These are phyloP conservation scores for Imleria badia DNA, from an alignment of 768 basidiomycete genomes.

Conservation along the genomic window DNA sequence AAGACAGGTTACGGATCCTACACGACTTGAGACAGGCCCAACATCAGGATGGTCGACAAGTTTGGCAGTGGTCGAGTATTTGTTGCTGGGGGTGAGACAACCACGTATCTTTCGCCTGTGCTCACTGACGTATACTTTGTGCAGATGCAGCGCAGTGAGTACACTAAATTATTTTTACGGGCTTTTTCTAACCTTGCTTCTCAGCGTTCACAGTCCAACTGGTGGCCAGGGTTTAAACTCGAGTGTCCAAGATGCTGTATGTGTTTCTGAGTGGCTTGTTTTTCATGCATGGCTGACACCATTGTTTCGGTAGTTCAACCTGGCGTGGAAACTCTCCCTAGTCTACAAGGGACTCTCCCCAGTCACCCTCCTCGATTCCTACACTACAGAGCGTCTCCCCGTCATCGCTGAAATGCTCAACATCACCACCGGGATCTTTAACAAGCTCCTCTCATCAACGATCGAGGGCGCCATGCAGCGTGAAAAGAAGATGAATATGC, in stretches of 20 bases:
- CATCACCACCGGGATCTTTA: slow-evolving; percentile 32
- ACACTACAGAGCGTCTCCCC: slow-evolving; percentile 43
- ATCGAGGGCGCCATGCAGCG: not conserved
- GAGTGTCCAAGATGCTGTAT: slow-evolving; percentile 39
- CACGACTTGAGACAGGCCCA: slow-evolving; percentile 35
- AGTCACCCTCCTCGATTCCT: slow-evolving; percentile 38
- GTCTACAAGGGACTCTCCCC: slow-evolving; percentile 39
- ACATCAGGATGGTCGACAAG: slow-evolving; percentile 47
- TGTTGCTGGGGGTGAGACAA: slow-evolving; percentile 41
- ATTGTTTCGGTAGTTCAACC: slow-evolving; percentile 34
- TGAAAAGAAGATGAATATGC: slow-evolving; percentile 17
- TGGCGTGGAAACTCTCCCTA: slow-evolving; percentile 46
- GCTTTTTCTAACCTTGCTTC: not conserved
- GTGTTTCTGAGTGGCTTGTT: slow-evolving; percentile 11
- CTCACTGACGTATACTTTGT: not conserved
- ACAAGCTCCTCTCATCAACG: not conserved
- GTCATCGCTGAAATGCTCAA: slow-evolving; percentile 47
- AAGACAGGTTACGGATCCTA: not conserved
- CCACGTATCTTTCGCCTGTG: not conserved
- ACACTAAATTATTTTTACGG: not conserved
- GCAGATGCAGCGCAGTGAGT: slow-evolving; percentile 47
- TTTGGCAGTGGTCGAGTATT: slow-evolving; percentile 45
- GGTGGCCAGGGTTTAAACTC: slow-evolving; percentile 38
- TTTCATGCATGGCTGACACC: not conserved
- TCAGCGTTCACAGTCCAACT: slow-evolving; percentile 25